These are phyloP conservation scores for Tagetes erecta DNA, from an alignment of 129 eudicot species.

Conservation along the genomic window DNA sequence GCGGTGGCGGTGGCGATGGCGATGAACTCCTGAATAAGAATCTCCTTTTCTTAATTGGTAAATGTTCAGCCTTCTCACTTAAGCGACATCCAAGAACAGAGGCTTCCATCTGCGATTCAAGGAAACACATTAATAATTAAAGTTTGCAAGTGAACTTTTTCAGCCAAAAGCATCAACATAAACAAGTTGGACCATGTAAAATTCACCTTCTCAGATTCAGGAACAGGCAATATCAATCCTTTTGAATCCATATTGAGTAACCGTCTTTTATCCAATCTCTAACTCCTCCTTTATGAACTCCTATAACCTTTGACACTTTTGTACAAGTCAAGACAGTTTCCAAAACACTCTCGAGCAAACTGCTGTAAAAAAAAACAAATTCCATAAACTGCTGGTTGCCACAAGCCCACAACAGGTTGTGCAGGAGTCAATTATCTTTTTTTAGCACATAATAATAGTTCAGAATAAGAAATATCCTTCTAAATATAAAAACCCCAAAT, in stretches of 20 bases:
- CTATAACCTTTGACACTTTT: conserved; percentile 21
- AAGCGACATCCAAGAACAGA: conserved; percentile 27
- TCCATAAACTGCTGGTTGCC: not conserved
- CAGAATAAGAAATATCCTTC: conserved; percentile 25
- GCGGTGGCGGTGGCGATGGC: conserved; percentile 7
- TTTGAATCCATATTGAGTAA: conserved; percentile 18
- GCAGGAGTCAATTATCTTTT: not conserved
- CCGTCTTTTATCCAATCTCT: not conserved
- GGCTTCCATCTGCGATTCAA: conserved; percentile 30
- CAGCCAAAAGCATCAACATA: not conserved
- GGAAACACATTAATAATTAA: not conserved
- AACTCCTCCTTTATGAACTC: conserved; percentile 22
- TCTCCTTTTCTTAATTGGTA: conserved; percentile 50
- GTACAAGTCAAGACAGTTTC: conserved; percentile 1
- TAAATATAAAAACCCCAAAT: not conserved
- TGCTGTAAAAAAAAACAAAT: not conserved
- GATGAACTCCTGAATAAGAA: conserved; percentile 29
- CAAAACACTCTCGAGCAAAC: conserved; percentile 20
- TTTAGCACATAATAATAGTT: conserved; percentile 5
- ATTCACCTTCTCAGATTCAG: conserved; percentile 37
- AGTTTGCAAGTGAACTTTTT: not conserved
- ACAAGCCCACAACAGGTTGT: not conserved
- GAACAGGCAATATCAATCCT: conserved; percentile 11
- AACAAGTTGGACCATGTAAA: conserved; percentile 19
- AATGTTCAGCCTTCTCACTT: conserved; percentile 31